phyloP scores from a whole-genome alignment of 768 basidiomycete genomes.

The Calocera viscosa region DNA sequence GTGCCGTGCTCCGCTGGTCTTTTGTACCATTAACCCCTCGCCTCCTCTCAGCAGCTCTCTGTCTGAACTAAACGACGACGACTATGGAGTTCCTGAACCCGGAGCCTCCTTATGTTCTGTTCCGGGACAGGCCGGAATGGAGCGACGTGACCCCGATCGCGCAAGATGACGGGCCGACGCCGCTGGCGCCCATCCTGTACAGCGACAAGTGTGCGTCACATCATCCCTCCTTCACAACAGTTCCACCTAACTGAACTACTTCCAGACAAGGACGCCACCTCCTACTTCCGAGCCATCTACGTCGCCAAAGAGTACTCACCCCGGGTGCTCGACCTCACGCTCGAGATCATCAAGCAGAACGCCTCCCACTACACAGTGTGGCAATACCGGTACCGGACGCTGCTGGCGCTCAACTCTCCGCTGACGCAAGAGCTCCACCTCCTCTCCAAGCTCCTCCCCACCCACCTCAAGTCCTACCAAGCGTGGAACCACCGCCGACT shows the following conservation, averaged over 20 bases:
- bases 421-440: conserved; percentile 66
- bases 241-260: background rate
- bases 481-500: conserved; percentile 92
- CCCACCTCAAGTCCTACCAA: conserved; percentile 89
- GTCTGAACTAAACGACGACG: background rate
- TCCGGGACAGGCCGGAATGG: conserved; percentile 61
- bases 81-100: background rate
- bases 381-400: conserved; percentile 90
- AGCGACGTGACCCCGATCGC: conserved; percentile 61
- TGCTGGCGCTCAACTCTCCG: conserved; percentile 51
- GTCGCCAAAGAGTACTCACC: conserved; percentile 63
- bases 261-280: conserved; percentile 81
- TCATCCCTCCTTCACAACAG: background rate
- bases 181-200: conserved; percentile 89
- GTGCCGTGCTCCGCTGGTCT: background rate
- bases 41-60: background rate
- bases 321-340: conserved; percentile 76
- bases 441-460: conserved; percentile 77
- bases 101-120: conserved; percentile 27
- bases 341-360: conserved; percentile 77
- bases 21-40: background rate
- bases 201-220: conserved; percentile 61
- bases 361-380: conserved; percentile 97
- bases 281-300: conserved; percentile 80
- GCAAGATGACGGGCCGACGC: conserved; percentile 64